Evolutionary conservation across 805 yeast species (phyloP).

Genomic region (Candida parachauliodes): DNA sequence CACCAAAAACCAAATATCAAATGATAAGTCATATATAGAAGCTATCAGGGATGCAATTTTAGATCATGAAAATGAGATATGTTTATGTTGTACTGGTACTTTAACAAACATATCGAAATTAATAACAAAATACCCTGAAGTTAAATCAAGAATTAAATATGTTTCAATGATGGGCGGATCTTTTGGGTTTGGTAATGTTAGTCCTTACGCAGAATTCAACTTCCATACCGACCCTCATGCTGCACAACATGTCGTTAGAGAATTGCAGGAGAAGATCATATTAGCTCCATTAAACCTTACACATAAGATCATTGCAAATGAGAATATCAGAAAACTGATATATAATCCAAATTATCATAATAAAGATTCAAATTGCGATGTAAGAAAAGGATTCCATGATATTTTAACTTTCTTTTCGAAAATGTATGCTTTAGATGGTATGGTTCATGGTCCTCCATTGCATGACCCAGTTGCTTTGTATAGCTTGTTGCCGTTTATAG

Average conservation of each 20-base stretch:
- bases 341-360: slow-evolving; percentile 26
- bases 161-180: slow-evolving; percentile 80
- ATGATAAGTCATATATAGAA: slow-evolving; percentile 26
- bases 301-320: slow-evolving; percentile 54
- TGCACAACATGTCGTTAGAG: slow-evolving; percentile 50
- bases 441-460: slow-evolving; percentile 61
- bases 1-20: slow-evolving; percentile 9
- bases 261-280: slow-evolving; percentile 42
- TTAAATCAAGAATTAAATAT: slow-evolving; percentile 44
- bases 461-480: slow-evolving; percentile 78
- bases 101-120: slow-evolving; percentile 67
- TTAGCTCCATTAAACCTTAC: slow-evolving; percentile 70
- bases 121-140: slow-evolving; percentile 51
- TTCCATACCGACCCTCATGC: slow-evolving; percentile 74
- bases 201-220: slow-evolving; percentile 69
- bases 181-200: slow-evolving; percentile 46
- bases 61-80: slow-evolving; percentile 44
- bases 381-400: slow-evolving; percentile 36
- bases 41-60: slow-evolving; percentile 43
- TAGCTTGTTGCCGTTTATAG: slow-evolving; percentile 48
- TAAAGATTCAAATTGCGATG: slow-evolving; percentile 26
- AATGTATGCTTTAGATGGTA: slow-evolving; percentile 15
- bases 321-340: slow-evolving; percentile 18
- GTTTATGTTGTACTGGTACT: slow-evolving; percentile 73
- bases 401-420: slow-evolving; percentile 21